Evolutionary conservation across 805 yeast species (phyloP).

Genomic region (Wickerhamomyces kurtzmanii): DNA sequence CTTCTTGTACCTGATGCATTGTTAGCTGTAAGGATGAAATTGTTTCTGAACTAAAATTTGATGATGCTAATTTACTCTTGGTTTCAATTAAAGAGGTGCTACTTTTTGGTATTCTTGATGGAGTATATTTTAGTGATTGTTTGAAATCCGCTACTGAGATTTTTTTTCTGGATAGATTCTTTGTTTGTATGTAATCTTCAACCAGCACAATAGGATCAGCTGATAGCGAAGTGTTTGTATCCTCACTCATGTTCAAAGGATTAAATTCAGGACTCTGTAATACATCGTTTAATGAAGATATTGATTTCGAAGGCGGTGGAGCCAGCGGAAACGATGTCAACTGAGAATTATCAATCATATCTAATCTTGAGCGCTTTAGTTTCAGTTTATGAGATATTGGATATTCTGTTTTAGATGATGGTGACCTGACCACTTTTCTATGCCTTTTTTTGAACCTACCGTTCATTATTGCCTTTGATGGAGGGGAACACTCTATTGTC

Average conservation of each 20-base stretch:
- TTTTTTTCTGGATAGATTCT: constrained; percentile 12
- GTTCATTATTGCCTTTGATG: too few species aligned
- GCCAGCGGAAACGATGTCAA: constrained; percentile 27
- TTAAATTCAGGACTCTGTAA: constrained; percentile 10
- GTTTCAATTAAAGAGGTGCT: constrained; percentile 2
- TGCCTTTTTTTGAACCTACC: too few species aligned
- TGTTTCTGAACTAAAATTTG: constrained; percentile 11
- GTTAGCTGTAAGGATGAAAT: too few species aligned
- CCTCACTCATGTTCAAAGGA: constrained; percentile 5
- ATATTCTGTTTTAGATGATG: too few species aligned
- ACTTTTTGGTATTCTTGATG: constrained; percentile 2
- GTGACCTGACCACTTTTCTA: too few species aligned
- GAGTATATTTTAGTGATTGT: constrained; percentile 16
- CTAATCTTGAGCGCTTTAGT: constrained; percentile 21
- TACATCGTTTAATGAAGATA: constrained; percentile 3
- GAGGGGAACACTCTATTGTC: too few species aligned
- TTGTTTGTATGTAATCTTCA: constrained; percentile 43
- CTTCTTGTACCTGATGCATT: too few species aligned
- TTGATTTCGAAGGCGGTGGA: constrained; percentile 16
- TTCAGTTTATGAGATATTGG: constrained; percentile 1
- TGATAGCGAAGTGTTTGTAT: constrained; percentile 6
- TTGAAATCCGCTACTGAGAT: constrained; percentile 24
- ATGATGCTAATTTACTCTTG: not conserved
- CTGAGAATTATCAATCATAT: constrained; percentile 24
- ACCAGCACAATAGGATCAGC: constrained; percentile 31